Conservation (phyloP, 2,329 filamentous ascomycete species). For the Fusarium zealandicum region DNA sequence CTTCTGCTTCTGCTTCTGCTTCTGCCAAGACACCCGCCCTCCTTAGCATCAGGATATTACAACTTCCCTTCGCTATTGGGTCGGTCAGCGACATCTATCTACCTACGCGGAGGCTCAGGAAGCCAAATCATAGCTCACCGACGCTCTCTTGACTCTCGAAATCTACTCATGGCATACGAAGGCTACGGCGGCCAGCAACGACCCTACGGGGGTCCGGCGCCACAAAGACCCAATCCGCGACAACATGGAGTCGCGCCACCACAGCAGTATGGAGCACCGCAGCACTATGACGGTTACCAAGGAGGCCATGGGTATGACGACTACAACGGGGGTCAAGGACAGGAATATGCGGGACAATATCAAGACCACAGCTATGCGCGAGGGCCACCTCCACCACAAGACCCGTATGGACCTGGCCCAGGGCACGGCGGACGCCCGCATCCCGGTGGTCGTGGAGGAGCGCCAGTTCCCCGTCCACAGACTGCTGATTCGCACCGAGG, state of each 20-base stretch:
- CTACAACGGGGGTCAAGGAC: constrained; percentile 51
- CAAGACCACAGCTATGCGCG: constrained; percentile 56
- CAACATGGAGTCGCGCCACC: constrained; percentile 42
- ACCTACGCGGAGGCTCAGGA: constrained; percentile 1
- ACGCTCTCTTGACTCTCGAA: constrained; percentile 4
- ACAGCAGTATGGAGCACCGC: constrained; percentile 48
- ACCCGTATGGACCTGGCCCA: constrained; percentile 53
- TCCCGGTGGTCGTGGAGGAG: constrained; percentile 54
- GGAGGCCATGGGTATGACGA: constrained; percentile 56
- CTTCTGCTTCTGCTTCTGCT: constrained; percentile 32
- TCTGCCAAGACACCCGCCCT: constrained; percentile 8
- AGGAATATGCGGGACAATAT: constrained; percentile 52
- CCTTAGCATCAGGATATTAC: constrained; percentile 1
- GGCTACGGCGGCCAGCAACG: constrained; percentile 54
- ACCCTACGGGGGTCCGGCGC: constrained; percentile 57
- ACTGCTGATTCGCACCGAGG: constrained; percentile 49
- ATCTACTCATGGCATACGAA: constrained; percentile 58
- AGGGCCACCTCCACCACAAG: constrained; percentile 52
- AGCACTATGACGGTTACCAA: constrained; percentile 56
- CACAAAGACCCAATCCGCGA: constrained; percentile 52
- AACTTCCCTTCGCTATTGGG: constrained; percentile 1
- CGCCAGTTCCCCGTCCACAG: constrained; percentile 52
- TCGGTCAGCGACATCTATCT: constrained; percentile 8
- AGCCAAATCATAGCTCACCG: background rate
- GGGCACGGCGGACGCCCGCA: constrained; percentile 52